Conservation (phyloP, 73 alveolate genomes). For the Paramecium biaurelia region DNA sequence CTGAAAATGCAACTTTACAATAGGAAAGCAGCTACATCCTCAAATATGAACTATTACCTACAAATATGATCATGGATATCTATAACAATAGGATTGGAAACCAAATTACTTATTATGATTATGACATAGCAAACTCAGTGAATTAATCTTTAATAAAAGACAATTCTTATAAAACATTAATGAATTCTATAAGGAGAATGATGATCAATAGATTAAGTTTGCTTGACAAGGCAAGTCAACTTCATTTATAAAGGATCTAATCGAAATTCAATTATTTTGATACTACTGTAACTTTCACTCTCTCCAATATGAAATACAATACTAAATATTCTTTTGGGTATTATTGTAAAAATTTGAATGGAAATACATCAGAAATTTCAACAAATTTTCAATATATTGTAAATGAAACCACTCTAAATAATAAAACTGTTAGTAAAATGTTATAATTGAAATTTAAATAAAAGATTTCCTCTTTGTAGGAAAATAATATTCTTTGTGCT, state of each 20-base stretch:
- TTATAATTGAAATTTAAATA: not conserved
- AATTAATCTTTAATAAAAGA: not conserved
- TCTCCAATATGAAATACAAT: not conserved
- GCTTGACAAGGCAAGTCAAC: not conserved
- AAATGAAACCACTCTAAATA: not conserved
- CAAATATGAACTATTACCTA: not conserved
- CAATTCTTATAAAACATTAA: not conserved
- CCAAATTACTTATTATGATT: not conserved
- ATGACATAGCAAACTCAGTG: not conserved
- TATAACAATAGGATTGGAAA: not conserved
- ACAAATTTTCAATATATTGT: not conserved
- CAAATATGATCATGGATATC: not conserved
- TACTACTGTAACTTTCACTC: not conserved
- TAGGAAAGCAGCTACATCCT: not conserved
- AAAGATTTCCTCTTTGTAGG: not conserved
- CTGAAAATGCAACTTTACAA: not conserved
- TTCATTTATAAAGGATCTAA: not conserved
- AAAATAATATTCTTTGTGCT: conserved; percentile 30
- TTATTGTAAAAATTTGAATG: not conserved
- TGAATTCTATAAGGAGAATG: conserved; percentile 10
- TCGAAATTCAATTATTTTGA: not conserved
- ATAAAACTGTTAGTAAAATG: not conserved
- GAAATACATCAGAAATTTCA: not conserved
- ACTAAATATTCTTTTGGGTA: conserved; percentile 37
- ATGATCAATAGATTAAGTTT: not conserved